These are phyloP conservation scores for Biscutella auriculata DNA, from an alignment of 441 rosid genomes.

Conservation along the genomic window DNA sequence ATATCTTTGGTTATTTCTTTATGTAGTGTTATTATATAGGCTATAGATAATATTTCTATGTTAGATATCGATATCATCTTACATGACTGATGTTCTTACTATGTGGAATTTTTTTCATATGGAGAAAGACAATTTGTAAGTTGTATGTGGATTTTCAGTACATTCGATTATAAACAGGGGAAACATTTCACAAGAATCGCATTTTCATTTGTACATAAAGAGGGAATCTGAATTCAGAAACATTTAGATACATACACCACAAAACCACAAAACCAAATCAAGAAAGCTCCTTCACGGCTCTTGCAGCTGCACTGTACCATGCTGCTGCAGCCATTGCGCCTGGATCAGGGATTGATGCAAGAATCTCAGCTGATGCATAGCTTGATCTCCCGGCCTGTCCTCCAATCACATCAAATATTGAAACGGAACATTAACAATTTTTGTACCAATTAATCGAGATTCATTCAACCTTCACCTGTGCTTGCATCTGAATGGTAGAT, in stretches of 20 bases:
- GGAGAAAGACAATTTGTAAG: too few species aligned
- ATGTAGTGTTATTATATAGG: too few species aligned
- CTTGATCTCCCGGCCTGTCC: constrained; percentile 78
- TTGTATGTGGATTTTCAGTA: too few species aligned
- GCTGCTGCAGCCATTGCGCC: constrained; percentile 94
- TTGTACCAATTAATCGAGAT: not conserved
- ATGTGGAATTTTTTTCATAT: too few species aligned
- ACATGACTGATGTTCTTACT: too few species aligned
- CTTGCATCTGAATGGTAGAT: constrained; percentile 73
- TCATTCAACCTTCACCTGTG: constrained; percentile 44
- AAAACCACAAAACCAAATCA: not conserved
- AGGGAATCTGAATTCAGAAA: not conserved
- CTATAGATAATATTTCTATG: too few species aligned
- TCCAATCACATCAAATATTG: constrained; percentile 2
- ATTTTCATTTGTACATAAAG: not conserved
- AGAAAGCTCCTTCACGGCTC: constrained; percentile 43
- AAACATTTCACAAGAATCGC: not conserved
- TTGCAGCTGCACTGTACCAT: constrained; percentile 85
- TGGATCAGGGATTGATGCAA: constrained; percentile 70
- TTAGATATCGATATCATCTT: too few species aligned
- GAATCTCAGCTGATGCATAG: constrained; percentile 47
- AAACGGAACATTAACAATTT: not conserved
- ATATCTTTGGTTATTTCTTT: not conserved
- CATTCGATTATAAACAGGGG: not conserved
- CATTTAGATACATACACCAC: not conserved